A percentile compares a stretch with the other conserved stretches of the same genome.
phyloP scores from a whole-genome alignment of 306 rosid species.

The Cucurbita moschata region DNA sequence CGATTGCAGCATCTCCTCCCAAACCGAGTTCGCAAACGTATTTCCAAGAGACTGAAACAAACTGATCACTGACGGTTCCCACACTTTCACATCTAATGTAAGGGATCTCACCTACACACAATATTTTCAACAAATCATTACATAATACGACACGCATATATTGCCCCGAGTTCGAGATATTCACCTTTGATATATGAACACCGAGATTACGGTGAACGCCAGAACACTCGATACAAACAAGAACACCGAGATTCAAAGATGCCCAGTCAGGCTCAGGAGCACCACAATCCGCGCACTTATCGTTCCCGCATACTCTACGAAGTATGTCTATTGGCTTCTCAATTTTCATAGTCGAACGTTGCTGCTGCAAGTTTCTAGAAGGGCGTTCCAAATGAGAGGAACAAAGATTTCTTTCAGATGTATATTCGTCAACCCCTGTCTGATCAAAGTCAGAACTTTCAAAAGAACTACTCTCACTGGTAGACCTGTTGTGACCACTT shows the following conservation, averaged over 20 bases:
- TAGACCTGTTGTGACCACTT: conserved; percentile 77
- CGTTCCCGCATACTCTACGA: conserved; percentile 84
- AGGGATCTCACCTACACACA: conserved; percentile 77
- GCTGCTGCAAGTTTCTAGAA: conserved; percentile 59
- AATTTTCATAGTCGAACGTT: conserved; percentile 51
- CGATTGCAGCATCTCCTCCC: conserved; percentile 96
- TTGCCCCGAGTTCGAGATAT: not conserved
- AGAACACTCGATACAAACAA: conserved; percentile 96
- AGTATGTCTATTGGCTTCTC: conserved; percentile 90
- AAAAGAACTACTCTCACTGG: conserved; percentile 98
- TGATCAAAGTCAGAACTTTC: conserved; percentile 98
- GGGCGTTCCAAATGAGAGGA: conserved; percentile 54
- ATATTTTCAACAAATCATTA: not conserved
- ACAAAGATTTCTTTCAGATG: conserved; percentile 53
- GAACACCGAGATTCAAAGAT: conserved; percentile 94
- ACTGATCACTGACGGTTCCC: conserved; percentile 95
- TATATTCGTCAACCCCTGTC: conserved; percentile 52
- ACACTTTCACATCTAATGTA: conserved; percentile 92
- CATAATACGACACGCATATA: not conserved
- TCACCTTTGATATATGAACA: conserved; percentile 96
- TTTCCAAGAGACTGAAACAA: conserved; percentile 97
- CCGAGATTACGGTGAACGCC: conserved; percentile 99
- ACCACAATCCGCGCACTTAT: conserved; percentile 94
- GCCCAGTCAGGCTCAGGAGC: conserved; percentile 99
- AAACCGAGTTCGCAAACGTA: conserved; percentile 87